Percentiles rank a stretch among this genome's conserved stretches.
These are phyloP conservation scores for Candida sp. DNA, from an alignment of 1,139 yeast genomes.

Conservation along the genomic window DNA sequence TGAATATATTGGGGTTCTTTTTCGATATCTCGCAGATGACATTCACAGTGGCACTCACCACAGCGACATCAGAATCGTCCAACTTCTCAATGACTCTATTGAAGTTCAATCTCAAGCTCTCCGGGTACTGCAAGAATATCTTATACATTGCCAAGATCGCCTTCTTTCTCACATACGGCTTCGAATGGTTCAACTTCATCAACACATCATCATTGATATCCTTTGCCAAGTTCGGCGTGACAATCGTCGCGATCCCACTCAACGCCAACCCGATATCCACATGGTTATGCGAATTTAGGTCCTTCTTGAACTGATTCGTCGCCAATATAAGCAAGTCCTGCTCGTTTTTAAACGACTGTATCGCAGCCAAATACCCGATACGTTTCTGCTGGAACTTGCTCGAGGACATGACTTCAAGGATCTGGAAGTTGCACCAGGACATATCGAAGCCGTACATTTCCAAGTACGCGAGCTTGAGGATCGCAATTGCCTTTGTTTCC, in stretches of 20 bases:
- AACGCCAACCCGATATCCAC: constrained; percentile 87
- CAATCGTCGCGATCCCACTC: constrained; percentile 91
- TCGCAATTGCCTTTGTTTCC: constrained; percentile 89
- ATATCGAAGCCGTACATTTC: constrained; percentile 99
- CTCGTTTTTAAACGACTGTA: constrained; percentile 88
- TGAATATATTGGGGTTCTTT: constrained; percentile 77
- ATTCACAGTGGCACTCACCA: constrained; percentile 92
- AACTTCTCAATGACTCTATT: constrained; percentile 76
- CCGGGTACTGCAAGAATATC: constrained; percentile 90
- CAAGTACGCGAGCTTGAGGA: constrained; percentile 84
- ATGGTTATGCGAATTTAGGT: constrained; percentile 70
- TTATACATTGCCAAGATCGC: constrained; percentile 93
- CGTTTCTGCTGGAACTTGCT: constrained; percentile 90
- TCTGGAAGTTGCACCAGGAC: constrained; percentile 97
- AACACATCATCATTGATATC: constrained; percentile 90
- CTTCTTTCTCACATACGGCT: constrained; percentile 91
- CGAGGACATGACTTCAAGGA: constrained; percentile 94
- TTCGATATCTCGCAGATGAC: constrained; percentile 94
- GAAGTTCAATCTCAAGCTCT: constrained; percentile 76
- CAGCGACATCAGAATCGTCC: constrained; percentile 79
- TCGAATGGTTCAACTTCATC: constrained; percentile 85
- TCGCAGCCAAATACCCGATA: constrained; percentile 96
- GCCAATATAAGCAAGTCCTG: constrained; percentile 89
- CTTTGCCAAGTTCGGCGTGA: constrained; percentile 86
- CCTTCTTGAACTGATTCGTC: constrained; percentile 91